Evolutionary conservation across 2,329 filamentous ascomycete genomes (phyloP), one percentile per base, ranked within the genome.

Genomic region (Sporothrix brasiliensis): DNA sequence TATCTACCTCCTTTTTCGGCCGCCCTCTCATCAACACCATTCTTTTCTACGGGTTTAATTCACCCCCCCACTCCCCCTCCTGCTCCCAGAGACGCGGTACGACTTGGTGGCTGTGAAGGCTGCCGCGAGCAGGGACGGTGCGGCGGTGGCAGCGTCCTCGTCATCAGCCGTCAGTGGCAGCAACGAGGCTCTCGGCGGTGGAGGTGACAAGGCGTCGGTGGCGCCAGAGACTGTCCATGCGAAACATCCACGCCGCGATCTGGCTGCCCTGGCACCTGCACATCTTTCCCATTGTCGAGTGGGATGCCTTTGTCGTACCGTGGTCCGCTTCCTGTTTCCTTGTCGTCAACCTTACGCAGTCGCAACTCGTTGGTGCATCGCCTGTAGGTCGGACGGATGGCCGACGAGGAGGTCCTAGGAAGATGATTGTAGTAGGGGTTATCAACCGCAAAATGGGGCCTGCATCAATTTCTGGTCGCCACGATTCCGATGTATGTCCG

Each of bases 21-120:
- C 34, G 34, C 2, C 53, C 11, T 56, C 13, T 7, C 24, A 19
- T 56, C 53, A 19, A 5, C 16, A 24, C 9, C 16, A 3, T 27
- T 34, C 24, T 30, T 30, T 21, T 34, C 44, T 60, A n/a, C 27
- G 27, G 11, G 34, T 16, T 52, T 52, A n/a, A 10, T 52, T 52
- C 4, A 21, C n/a, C 16, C 16, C 67, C 69, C n/a, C n/a, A n/a
- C n/a, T n/a, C n/a, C n/a, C n/a, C n/a, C n/a, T 24, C 0, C 80
- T 87, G 74, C 89, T 89, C 74, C 88, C 88, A 0, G 88, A 90
- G 76, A 90, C 88, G 0, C 86, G 85, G 72, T 90, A 83, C 79
- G 82, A 85, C 69, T 85, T 88, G 14, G 71, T 58, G 19, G 63
- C 34, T 13, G 53, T 60, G 21, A 24, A 52, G 34, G 50, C 60